Evolutionary conservation across 306 rosid genomes (phyloP), one percentile per base, ranked within the genome.

Genomic region (Cucurbita moschata): DNA sequence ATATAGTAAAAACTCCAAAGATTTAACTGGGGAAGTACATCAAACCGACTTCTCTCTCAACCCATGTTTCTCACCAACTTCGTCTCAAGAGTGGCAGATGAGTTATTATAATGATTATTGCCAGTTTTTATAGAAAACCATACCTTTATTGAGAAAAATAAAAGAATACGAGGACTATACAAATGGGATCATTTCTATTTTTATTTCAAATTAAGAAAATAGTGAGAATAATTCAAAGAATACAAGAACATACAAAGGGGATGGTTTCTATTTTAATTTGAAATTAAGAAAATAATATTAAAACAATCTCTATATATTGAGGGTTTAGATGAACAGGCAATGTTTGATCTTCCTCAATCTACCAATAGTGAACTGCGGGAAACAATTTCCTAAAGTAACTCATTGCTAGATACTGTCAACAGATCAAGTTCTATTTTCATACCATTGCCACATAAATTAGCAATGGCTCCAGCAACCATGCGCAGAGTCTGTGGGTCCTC

Each of bases 401-500:
- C n/a, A 65, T 16, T 65, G 37, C 18, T 64, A 4, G 35, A 16
- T 11, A 19, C n/a, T 40, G 35, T 13, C 71, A 61, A 47, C 65
- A 74, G 57, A 49, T 23, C 4, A 68, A 21, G 64, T 61, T 51
- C 50, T 47, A 77, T n/a, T 49, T 66, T 60, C 71, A 57, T 91
- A 94, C 99, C 99, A 76, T 94, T 91, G 76, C 99, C 97, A 73
- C 99, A 95, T 65, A 95, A 77, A 82, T 95, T 95, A 74, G 97
- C 97, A 79, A 95, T 88, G 77, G 96, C 99, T 68, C 99, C 96
- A 14, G 97, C 97, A 70, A 95, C 96, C 97, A 91, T 91, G 82
- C 99, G 96, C 18, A 95, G 95, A 61, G 99, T 95, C 81, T 95
- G 97, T 53, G 99, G 89, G 82, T 95, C 99, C 82, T 95, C 97